Evolutionary conservation across 1,139 yeast genomes (phyloP), one percentile per base, ranked within the genome.

Genomic region (Blastobotrys capitulatus): DNA sequence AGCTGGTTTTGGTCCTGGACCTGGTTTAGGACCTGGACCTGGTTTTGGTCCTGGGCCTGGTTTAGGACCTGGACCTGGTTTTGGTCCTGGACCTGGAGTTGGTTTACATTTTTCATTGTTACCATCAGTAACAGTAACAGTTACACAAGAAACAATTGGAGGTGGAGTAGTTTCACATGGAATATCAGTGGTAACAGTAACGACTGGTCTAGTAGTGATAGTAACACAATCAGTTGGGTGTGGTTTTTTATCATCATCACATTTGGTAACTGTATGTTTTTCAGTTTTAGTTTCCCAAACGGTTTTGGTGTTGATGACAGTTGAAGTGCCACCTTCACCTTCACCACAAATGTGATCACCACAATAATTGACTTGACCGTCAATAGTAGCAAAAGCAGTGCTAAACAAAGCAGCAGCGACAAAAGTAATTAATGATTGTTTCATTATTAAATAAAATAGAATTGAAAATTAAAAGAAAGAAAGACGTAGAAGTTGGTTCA

Each of bases 251-350:
- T 26, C 29, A 16, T 16, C 37, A 18, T 16, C 38, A 19, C 40
- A 37, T 20, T 29, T 15, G 25, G 42, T 18, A 25, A 39, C 42
- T 2, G 42, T 15, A 18, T 8, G 2, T 10, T 8, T 8, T 22
- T 39, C 31, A 22, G 42, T 39, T 8, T 13, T 25, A 34, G 42
- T 39, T n/a, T 39, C 20, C 12, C 25, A 25, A 15, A 22, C 12
- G 13, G 42, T 39, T 18, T n/a, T 15, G 25, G 42, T 39, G 15
- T 25, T 8, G 42, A 39, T 15, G 13, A 39, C 42, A 18, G 42
- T 39, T 6, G 42, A 39, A 22, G 42, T 39, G 6, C 42, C 42
- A n/a, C 42, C 42, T 39, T 39, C 42, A 20, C 13, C n/a, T 39
- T 39, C 42, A 8, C 32, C 32, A 19, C 42, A 39, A 15, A n/a